These are phyloP conservation scores for Capsella rubella DNA, from an alignment of 441 rosid genomes.

Conservation along the genomic window DNA sequence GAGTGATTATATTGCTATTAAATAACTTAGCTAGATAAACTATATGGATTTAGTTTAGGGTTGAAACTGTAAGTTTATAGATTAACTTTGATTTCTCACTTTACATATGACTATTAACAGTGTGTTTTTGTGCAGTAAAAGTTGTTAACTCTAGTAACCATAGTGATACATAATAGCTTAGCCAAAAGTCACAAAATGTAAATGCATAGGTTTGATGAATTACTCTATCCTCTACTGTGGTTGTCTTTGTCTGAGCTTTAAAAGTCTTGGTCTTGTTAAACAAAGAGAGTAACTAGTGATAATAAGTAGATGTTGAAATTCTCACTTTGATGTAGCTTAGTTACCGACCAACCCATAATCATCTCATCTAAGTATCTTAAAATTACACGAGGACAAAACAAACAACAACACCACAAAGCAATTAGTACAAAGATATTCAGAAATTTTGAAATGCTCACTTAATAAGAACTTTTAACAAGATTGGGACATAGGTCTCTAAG, in stretches of 20 bases:
- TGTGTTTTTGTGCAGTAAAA: background rate
- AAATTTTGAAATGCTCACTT: conserved; percentile 4
- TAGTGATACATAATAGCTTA: too few species aligned
- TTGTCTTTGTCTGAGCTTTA: too few species aligned
- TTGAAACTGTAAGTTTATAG: background rate
- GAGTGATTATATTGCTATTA: background rate
- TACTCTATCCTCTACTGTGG: too few species aligned
- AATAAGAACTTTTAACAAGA: background rate
- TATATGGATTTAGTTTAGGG: background rate
- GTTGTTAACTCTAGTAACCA: too few species aligned
- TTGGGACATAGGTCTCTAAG: background rate
- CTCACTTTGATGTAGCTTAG: too few species aligned
- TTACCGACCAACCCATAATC: too few species aligned
- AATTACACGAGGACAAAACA: background rate
- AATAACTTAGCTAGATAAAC: background rate
- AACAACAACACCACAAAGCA: conserved; percentile 17
- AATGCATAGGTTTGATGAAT: too few species aligned
- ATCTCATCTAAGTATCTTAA: background rate
- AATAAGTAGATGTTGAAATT: too few species aligned
- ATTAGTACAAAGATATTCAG: background rate
- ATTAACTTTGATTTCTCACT: background rate
- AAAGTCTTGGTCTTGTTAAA: too few species aligned
- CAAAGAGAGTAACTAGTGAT: too few species aligned
- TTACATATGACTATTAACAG: background rate
- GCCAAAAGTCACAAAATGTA: too few species aligned